Evolutionary conservation across 208 protist species (phyloP).

Genomic region (Leishmania aethiopica): DNA sequence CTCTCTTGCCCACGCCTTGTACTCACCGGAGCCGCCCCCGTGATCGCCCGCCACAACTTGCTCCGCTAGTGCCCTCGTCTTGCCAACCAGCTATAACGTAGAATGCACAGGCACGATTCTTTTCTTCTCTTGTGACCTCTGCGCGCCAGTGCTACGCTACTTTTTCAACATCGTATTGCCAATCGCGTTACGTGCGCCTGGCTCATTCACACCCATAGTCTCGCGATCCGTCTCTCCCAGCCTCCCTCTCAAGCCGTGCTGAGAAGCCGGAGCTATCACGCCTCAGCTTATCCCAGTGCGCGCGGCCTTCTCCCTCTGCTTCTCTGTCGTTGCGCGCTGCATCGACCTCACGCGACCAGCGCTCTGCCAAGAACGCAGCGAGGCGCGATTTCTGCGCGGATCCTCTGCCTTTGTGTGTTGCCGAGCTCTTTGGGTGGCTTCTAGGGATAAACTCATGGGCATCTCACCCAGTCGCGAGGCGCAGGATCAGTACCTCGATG

Average conservation of each 20-base stretch:
- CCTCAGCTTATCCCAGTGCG: neutral
- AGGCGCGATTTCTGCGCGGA: neutral
- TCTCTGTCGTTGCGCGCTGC: neutral
- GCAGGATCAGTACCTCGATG: constrained; percentile 12
- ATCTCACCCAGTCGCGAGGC: constrained; percentile 15
- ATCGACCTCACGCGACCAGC: neutral
- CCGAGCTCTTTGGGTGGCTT: neutral
- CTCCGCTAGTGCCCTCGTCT: neutral
- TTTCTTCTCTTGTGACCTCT: neutral
- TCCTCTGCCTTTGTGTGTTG: neutral
- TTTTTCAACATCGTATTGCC: neutral
- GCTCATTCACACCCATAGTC: neutral
- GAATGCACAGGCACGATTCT: neutral
- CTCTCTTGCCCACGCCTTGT: neutral
- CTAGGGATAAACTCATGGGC: constrained; percentile 6
- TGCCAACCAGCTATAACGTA: neutral
- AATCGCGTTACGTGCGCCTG: neutral
- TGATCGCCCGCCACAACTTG: neutral
- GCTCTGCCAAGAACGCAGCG: neutral
- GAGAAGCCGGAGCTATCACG: neutral
- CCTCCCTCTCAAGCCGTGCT: neutral
- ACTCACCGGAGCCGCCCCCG: neutral
- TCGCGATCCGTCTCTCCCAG: neutral
- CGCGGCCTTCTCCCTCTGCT: neutral
- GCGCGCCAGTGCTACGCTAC: neutral